Evolutionary conservation across 2,329 filamentous ascomycete genomes (phyloP).

Genomic region (Proliferodiscus dingleyae): DNA sequence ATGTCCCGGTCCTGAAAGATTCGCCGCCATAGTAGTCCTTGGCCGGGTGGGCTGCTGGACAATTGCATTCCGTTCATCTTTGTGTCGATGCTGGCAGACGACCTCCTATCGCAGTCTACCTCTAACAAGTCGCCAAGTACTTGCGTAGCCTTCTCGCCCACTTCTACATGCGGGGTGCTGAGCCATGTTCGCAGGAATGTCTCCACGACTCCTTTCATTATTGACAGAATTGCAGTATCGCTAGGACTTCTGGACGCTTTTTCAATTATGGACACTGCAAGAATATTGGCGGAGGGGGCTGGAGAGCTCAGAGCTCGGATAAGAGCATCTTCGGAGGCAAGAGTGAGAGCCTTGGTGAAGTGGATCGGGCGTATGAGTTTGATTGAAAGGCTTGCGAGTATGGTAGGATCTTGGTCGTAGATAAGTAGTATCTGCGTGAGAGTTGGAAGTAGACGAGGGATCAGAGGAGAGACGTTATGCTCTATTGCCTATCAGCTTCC

Average conservation of each 20-base stretch:
- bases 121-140: constrained; percentile 51
- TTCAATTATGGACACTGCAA: constrained; percentile 51
- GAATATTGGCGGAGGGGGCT: constrained; percentile 51
- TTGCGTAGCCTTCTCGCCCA: constrained; percentile 48
- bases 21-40: constrained; percentile 50
- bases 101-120: constrained; percentile 44
- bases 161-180: constrained; percentile 46
- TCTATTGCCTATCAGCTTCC: constrained; percentile 34
- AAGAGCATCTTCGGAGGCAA: constrained; percentile 48
- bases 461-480: constrained; percentile 46
- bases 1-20: constrained; percentile 43
- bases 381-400: constrained; percentile 47
- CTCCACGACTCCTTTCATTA: constrained; percentile 44
- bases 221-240: constrained; percentile 47
- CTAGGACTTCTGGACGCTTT: constrained; percentile 47
- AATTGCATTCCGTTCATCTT: constrained; percentile 35
- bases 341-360: constrained; percentile 46
- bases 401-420: constrained; percentile 46
- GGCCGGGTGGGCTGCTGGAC: constrained; percentile 39
- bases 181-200: constrained; percentile 50
- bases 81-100: constrained; percentile 20
- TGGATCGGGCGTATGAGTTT: constrained; percentile 51
- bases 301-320: constrained; percentile 49
- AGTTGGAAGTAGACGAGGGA: constrained; percentile 48
- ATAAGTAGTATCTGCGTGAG: constrained; percentile 49